A percentile compares a stretch with the other conserved stretches of the same genome.
Conservation (phyloP, 768 basidiomycete species). For the Kwoniella europaea region DNA sequence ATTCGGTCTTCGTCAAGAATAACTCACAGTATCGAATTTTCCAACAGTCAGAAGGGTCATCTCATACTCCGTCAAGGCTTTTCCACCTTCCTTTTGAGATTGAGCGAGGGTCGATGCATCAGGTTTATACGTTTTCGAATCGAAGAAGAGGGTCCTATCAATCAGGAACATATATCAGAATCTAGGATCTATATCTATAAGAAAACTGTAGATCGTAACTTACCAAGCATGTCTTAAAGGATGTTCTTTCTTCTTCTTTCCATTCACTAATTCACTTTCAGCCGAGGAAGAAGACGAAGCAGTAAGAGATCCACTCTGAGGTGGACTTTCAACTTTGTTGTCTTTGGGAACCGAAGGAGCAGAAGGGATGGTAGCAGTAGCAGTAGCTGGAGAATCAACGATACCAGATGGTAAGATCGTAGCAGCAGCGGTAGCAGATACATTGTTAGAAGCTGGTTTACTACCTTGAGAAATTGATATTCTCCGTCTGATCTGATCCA, state of each 20-base stretch:
- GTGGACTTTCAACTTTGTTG: constrained; percentile 12
- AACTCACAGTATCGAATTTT: constrained; percentile 75
- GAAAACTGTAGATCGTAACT: constrained; percentile 44
- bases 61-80: constrained; percentile 56
- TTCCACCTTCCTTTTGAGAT: constrained; percentile 61
- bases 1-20: not conserved
- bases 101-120: constrained; percentile 62
- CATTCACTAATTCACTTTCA: constrained; percentile 1
- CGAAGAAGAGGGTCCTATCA: constrained; percentile 94
- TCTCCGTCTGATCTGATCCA: constrained; percentile 41
- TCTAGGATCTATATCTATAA: not conserved
- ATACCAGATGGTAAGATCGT: not conserved
- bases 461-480: constrained; percentile 25
- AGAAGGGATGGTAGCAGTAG: not conserved
- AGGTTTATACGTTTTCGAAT: constrained; percentile 72
- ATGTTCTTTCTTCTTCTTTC: constrained; percentile 59
- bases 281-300: not conserved
- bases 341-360: not conserved
- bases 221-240: constrained; percentile 84
- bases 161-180: too few species aligned
- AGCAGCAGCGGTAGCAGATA: not conserved
- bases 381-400: not conserved
- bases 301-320: constrained; percentile 19
- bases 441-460: not conserved
- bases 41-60: constrained; percentile 81